Conservation (phyloP, 2,329 filamentous ascomycete genomes). For the Ceratocystis harringtonii region DNA sequence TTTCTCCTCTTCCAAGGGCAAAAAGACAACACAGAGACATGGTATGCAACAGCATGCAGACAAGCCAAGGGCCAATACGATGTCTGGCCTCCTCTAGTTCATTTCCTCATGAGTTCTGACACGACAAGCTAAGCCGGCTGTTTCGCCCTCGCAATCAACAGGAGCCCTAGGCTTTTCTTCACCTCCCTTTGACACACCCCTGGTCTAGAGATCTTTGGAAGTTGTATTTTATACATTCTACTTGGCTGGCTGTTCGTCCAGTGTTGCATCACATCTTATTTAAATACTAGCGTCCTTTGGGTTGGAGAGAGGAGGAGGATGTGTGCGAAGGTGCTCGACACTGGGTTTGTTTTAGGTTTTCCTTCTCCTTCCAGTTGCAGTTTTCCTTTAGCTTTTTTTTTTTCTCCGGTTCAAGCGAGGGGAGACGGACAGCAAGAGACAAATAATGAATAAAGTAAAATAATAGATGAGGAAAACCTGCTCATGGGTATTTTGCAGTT, state of each 20-base stretch:
- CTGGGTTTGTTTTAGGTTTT: not conserved
- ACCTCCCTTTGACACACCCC: not conserved
- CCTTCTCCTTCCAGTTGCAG: not conserved
- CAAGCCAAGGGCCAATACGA: too few relatives aligned
- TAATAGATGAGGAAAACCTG: not conserved
- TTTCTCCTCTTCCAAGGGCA: too few relatives aligned
- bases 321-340: not conserved
- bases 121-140: not conserved
- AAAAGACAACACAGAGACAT: too few relatives aligned
- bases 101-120: not conserved
- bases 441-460: not conserved
- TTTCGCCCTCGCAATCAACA: not conserved
- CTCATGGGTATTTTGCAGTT: not conserved
- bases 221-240: not conserved
- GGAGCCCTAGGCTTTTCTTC: not conserved
- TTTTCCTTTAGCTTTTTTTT: not conserved
- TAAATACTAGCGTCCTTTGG: not conserved
- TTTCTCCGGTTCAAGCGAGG: too few relatives aligned
- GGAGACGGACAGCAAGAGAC: not conserved
- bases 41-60: too few relatives aligned
- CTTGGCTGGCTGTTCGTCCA: not conserved
- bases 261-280: conserved; percentile 2
- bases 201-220: not conserved
- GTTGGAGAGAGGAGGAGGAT: not conserved
- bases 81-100: too few relatives aligned